phyloP scores from a whole-genome alignment of 495 filamentous ascomycete species.

The Hypoxylon subgilvum region DNA sequence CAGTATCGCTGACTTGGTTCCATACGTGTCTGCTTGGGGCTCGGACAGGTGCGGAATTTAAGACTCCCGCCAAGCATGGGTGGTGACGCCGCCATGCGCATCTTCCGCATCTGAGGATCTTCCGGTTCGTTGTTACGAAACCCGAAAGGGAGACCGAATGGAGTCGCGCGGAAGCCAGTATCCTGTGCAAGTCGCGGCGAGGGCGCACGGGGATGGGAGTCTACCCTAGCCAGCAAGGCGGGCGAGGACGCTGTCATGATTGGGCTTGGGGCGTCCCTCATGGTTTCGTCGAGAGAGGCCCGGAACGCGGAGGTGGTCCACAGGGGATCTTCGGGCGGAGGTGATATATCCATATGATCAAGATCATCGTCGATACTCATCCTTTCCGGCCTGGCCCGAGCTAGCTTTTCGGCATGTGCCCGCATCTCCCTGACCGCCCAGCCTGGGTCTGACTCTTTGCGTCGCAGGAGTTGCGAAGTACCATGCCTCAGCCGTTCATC shows the following conservation, averaged over 20 bases:
- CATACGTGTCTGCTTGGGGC: slow-evolving; percentile 79
- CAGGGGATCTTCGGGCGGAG: slow-evolving; percentile 51
- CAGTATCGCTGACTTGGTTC: slow-evolving; percentile 57
- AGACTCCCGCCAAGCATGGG: slow-evolving; percentile 86
- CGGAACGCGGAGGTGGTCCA: slow-evolving; percentile 45
- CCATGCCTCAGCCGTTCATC: slow-evolving; percentile 46
- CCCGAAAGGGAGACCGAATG: slow-evolving; percentile 47
- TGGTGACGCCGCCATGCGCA: slow-evolving; percentile 63
- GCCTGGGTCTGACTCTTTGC: slow-evolving; percentile 54
- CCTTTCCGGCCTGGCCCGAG: slow-evolving; percentile 23
- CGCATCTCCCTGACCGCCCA: slow-evolving; percentile 61
- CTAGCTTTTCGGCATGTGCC: slow-evolving; percentile 50
- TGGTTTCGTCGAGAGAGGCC: slow-evolving; percentile 44
- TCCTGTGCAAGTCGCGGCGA: slow-evolving; percentile 23
- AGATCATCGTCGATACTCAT: slow-evolving; percentile 45
- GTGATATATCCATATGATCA: slow-evolving; percentile 52
- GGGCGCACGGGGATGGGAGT: slow-evolving; percentile 33
- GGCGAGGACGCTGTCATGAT: slow-evolving; percentile 48
- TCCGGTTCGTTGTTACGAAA: slow-evolving; percentile 33
- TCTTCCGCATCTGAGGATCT: slow-evolving; percentile 40
- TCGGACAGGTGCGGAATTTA: slow-evolving; percentile 74
- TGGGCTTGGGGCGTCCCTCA: slow-evolving; percentile 50
- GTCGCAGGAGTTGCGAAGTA: slow-evolving; percentile 44
- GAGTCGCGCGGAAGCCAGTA: slow-evolving; percentile 35
- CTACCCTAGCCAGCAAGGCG: slow-evolving; percentile 26